phyloP scores from a whole-genome alignment of 345 rosid species.

The Aquilaria yunnanensis region DNA sequence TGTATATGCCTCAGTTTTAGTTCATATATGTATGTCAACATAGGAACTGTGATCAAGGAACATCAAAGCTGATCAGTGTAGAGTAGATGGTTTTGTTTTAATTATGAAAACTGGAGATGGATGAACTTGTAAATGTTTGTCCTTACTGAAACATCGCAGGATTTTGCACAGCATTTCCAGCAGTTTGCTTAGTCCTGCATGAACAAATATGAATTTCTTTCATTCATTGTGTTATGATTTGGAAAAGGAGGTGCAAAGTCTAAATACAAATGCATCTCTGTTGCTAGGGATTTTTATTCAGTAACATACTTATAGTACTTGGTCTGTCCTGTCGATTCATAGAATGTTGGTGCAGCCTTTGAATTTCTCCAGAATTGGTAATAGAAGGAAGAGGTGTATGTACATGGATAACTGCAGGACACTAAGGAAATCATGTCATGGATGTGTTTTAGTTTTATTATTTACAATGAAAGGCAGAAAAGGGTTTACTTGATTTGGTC shows the following conservation, averaged over 20 bases:
- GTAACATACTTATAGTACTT: not conserved
- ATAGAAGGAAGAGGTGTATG: not conserved
- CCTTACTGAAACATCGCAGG: conserved; percentile 27
- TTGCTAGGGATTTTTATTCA: not conserved
- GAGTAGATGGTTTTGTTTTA: not conserved
- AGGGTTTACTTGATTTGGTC: not conserved
- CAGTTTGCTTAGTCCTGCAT: conserved; percentile 13
- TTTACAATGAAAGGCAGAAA: not conserved
- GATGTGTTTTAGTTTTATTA: too few relatives aligned
- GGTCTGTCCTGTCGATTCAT: conserved; percentile 2
- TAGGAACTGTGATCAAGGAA: conserved; percentile 37
- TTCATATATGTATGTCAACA: conserved; percentile 32
- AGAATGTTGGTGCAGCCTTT: conserved; percentile 7
- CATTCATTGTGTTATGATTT: not conserved
- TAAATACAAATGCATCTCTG: not conserved
- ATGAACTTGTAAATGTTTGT: not conserved
- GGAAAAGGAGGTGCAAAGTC: not conserved
- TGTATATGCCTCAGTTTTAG: conserved; percentile 44
- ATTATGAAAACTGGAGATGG: not conserved
- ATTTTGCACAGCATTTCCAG: conserved; percentile 15
- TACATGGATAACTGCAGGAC: conserved; percentile 11
- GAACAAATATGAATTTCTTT: not conserved
- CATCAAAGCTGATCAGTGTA: not conserved
- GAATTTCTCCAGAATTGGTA: conserved; percentile 6
- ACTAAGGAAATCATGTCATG: not conserved